Evolutionary conservation across 108 stramenopile genomes (phyloP).

Genomic region (Bacterosira constricta): DNA sequence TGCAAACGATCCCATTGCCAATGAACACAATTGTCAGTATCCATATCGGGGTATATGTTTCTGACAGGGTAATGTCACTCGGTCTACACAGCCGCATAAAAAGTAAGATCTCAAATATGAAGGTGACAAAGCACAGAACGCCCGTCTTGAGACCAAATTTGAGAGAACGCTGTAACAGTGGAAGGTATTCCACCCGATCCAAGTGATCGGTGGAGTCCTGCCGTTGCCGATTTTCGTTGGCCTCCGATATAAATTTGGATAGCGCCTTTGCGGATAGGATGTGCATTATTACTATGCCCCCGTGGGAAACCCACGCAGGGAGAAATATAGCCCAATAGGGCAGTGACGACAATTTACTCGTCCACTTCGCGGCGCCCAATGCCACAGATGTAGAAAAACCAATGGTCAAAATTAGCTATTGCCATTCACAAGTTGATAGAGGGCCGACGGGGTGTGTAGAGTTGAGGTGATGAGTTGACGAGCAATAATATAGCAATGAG

Average conservation of each 20-base stretch:
- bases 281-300: conserved; percentile 72
- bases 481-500: not conserved
- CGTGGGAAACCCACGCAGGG: conserved; percentile 78
- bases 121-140: conserved; percentile 72
- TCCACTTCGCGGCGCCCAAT: conserved; percentile 77
- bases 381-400: conserved; percentile 74
- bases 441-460: too few relatives aligned
- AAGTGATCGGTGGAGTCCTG: conserved; percentile 83
- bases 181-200: conserved; percentile 85
- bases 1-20: conserved; percentile 82
- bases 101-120: conserved; percentile 82
- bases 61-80: conserved; percentile 48
- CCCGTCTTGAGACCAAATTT: conserved; percentile 90
- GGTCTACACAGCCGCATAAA: conserved; percentile 55
- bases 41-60: conserved; percentile 73
- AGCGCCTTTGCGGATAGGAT: conserved; percentile 69
- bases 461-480: not conserved
- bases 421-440: too few relatives aligned
- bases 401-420: conserved; percentile 76
- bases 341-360: conserved; percentile 52
- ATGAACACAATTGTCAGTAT: conserved; percentile 71
- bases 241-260: conserved; percentile 76
- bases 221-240: conserved; percentile 80
- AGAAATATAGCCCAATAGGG: conserved; percentile 83
- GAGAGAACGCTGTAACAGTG: conserved; percentile 79